Base-by-base conservation (phyloP, 129 eudicot genomes). In the Cynara cardunculus region DNA sequence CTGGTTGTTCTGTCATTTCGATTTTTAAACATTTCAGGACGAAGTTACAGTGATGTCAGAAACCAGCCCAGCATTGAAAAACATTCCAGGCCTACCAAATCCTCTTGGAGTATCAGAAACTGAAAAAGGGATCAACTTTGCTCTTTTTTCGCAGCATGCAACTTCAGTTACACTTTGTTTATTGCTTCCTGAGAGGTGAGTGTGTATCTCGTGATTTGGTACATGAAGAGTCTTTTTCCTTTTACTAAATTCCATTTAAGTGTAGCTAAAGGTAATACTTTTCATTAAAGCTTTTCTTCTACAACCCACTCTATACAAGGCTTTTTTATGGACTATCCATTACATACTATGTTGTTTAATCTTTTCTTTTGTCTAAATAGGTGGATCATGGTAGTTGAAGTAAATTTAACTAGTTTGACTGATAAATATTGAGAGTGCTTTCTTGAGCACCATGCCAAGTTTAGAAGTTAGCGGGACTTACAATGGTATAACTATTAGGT, bases 61-160 rank as follows among this genome's bases (percentile, higher is more conserved):
- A 77, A 81, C 84, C 26, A 76, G 31, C 35, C 82, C 83, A 31
- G 31, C 80, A 44, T 81, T 90, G 73, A 88, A 87, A 84, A 84
- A 81, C 79, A 86, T 86, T 31, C 87, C 98, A 2, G 99, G 99
- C 30, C 88, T 88, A 83, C 87, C 99, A 77, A 85, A 84, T 84
- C 99, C 99, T 25, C 83, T 96, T 79, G 99, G 99, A 74, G 98
- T 89, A 37, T 91, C 97, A 13, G 93, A 89, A 85, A 87, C 85
- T 24, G 97, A 92, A 85, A 88, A 81, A 35, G 99, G 99, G 75
- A 87, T 88, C 65, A 96, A 96, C 82, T 96, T 96, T 73, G 91
- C 99, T 25, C 84, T 96, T 82, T 96, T 88, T 81, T 90, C 99
- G 25, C 93, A 87, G 80, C 91, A 96, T 88, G 98, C 98, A 61